Evolutionary conservation across 2,329 filamentous ascomycete genomes (phyloP).

Genomic region (Fusarium oligoseptatum): DNA sequence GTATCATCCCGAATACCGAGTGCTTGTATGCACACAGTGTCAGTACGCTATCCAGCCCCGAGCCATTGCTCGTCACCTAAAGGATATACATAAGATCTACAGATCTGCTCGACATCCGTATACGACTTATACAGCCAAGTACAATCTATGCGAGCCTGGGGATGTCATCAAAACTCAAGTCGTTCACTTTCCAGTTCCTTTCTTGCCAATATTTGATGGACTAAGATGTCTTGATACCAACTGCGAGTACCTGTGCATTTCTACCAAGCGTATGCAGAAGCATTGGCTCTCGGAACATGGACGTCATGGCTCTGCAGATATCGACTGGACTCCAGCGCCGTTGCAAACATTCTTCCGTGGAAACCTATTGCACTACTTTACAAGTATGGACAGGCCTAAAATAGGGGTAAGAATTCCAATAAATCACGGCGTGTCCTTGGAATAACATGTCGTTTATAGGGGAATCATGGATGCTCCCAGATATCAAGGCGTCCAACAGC

Average conservation of each 20-base stretch:
- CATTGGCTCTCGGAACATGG: conserved; percentile 28
- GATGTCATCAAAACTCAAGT: not conserved
- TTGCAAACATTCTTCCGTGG: conserved; percentile 35
- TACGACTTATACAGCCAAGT: conserved; percentile 7
- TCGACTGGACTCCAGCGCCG: conserved; percentile 11
- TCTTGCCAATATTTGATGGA: conserved; percentile 17
- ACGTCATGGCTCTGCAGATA: not conserved
- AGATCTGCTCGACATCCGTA: conserved; percentile 18
- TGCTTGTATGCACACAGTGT: conserved; percentile 25
- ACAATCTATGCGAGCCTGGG: conserved; percentile 1
- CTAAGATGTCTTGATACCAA: conserved; percentile 1
- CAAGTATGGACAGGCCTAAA: not conserved
- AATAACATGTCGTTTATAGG: not conserved
- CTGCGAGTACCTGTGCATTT: conserved; percentile 27
- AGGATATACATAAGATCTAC: conserved; percentile 32
- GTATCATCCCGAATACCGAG: conserved; percentile 13
- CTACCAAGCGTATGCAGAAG: conserved; percentile 32
- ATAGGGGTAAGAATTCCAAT: not conserved
- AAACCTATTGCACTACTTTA: conserved; percentile 32
- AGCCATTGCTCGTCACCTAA: conserved; percentile 24
- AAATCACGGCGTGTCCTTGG: rapidly evolving
- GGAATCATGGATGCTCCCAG: not conserved
- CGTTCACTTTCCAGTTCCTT: conserved; percentile 18
- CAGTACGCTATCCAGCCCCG: conserved; percentile 28
- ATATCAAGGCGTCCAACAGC: not conserved